These are phyloP conservation scores for Cardamine occulta DNA, from an alignment of 345 rosid species.

Conservation along the genomic window DNA sequence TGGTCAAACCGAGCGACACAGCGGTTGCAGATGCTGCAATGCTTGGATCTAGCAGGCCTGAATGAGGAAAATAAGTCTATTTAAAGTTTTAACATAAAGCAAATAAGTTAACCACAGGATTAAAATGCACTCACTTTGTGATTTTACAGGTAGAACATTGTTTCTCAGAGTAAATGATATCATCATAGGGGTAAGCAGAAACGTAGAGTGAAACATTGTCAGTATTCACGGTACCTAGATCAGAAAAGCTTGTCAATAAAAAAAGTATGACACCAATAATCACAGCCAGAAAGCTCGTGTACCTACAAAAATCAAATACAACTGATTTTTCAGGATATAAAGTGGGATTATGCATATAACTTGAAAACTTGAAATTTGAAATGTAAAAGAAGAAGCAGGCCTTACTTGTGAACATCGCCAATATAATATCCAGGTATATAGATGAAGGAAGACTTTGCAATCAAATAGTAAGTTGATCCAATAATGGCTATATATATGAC, in stretches of 20 bases:
- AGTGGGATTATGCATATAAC: not conserved
- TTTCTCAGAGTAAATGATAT: slow-evolving; percentile 70
- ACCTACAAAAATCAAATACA: slow-evolving; percentile 54
- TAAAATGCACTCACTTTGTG: slow-evolving; percentile 61
- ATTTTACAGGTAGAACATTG: slow-evolving; percentile 86
- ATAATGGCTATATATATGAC: slow-evolving; percentile 71
- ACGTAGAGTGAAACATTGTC: slow-evolving; percentile 69
- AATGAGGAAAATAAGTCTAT: slow-evolving; percentile 21
- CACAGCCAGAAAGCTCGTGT: slow-evolving; percentile 70
- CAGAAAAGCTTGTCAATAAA: slow-evolving; percentile 81
- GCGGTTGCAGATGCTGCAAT: slow-evolving; percentile 86
- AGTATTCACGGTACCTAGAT: slow-evolving; percentile 80
- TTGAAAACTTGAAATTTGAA: not conserved
- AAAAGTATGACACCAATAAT: slow-evolving; percentile 74
- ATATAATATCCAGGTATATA: slow-evolving; percentile 91
- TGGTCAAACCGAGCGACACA: slow-evolving; percentile 98
- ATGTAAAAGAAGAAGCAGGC: slow-evolving; percentile 8
- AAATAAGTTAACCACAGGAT: slow-evolving; percentile 6
- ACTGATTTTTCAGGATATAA: not conserved
- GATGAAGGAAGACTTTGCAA: slow-evolving; percentile 61
- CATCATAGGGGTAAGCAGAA: slow-evolving; percentile 81
- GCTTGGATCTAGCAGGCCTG: slow-evolving; percentile 98
- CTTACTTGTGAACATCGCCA: slow-evolving; percentile 76
- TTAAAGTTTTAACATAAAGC: slow-evolving; percentile 1
- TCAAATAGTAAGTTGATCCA: slow-evolving; percentile 67